phyloP scores from a whole-genome alignment of 2,329 filamentous ascomycete species.

The Cercospora janseana region DNA sequence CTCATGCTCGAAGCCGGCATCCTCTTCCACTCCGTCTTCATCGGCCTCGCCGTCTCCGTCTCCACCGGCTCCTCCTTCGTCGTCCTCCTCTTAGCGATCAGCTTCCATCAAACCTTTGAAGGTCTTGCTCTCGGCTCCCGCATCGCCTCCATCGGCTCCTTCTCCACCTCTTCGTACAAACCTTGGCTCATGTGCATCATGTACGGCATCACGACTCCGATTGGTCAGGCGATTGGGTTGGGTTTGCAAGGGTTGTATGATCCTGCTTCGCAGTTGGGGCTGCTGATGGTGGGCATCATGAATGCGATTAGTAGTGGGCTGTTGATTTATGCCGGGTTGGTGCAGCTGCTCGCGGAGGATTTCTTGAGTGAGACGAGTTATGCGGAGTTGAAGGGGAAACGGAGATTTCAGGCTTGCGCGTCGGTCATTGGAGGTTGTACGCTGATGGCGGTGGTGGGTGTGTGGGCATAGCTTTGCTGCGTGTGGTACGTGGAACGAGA shows the following conservation, averaged over 20 bases:
- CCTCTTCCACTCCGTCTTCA: slow-evolving; percentile 74
- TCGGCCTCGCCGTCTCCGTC: slow-evolving; percentile 70
- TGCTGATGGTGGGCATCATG: slow-evolving; percentile 52
- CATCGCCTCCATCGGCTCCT: slow-evolving; percentile 67
- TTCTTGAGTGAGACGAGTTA: slow-evolving; percentile 64
- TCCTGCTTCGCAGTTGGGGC: slow-evolving; percentile 47
- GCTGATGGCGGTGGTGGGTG: slow-evolving; percentile 66
- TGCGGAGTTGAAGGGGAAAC: slow-evolving; percentile 55
- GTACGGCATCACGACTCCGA: slow-evolving; percentile 58
- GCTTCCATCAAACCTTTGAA: slow-evolving; percentile 70
- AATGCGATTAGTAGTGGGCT: slow-evolving; percentile 51
- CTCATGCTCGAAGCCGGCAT: slow-evolving; percentile 74
- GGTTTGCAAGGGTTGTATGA: slow-evolving; percentile 53
- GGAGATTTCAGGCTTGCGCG: slow-evolving; percentile 60
- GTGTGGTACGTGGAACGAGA: not conserved
- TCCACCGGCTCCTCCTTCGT: slow-evolving; percentile 64
- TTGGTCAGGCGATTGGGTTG: slow-evolving; percentile 52
- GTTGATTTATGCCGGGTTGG: slow-evolving; percentile 51
- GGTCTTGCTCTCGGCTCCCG: slow-evolving; percentile 69
- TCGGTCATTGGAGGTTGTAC: slow-evolving; percentile 60
- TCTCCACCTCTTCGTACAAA: slow-evolving; percentile 67
- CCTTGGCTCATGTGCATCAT: slow-evolving; percentile 70
- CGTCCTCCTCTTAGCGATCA: slow-evolving; percentile 65
- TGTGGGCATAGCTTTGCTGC: slow-evolving; percentile 53
- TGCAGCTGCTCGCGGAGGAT: slow-evolving; percentile 52